Evolutionary conservation across 2,329 filamentous ascomycete species (phyloP), one percentile per base, ranked within the genome.

Genomic region (Colletotrichum sp.): DNA sequence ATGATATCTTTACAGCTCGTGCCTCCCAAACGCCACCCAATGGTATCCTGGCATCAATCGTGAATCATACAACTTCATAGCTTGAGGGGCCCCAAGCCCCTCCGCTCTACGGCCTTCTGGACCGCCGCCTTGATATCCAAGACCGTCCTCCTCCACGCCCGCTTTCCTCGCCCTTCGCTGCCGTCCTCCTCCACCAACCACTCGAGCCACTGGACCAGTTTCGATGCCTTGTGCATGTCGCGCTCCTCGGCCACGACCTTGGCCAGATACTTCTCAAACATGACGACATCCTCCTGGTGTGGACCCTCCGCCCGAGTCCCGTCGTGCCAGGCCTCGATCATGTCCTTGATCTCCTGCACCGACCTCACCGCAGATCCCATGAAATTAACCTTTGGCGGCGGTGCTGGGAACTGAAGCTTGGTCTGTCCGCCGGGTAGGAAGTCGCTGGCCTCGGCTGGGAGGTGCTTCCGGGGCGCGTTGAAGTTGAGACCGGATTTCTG

Each of bases 301-400:
- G 97, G 97, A 0, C 95, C 95, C 5, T 96, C 93, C 7, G 88
- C 88, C 44, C 84, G 86, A 76, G 96, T 98, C 76, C 93, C 92
- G 4, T 86, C 82, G 78, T 95, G 90, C 97, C 97, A 99, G 6
- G 91, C 91, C 71, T 88, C 90, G 16, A 98, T 86, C 81, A 95
- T 95, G 48, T 92, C 89, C 60, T 96, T 91, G 70, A 99, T 87
- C 78, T 98, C 94, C 1, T 82, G 80, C 8, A 87, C 79, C 1
- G 84, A 85, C 28, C 85, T 87, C 15, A 88, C 80, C 0, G 83
- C 85, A 1, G 86, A 84, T 13, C 83, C 84, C 6, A 87, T 84
- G 78, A 93, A 91, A 0, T 82, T 76, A 9, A 89, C 80, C 78
- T 88, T 89, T 24, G 84, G 80, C 9, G 89, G 90, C 2, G 83